Evolutionary conservation across 371 early-diverging fungal species (phyloP).

Genomic region (Mortierella sp.): DNA sequence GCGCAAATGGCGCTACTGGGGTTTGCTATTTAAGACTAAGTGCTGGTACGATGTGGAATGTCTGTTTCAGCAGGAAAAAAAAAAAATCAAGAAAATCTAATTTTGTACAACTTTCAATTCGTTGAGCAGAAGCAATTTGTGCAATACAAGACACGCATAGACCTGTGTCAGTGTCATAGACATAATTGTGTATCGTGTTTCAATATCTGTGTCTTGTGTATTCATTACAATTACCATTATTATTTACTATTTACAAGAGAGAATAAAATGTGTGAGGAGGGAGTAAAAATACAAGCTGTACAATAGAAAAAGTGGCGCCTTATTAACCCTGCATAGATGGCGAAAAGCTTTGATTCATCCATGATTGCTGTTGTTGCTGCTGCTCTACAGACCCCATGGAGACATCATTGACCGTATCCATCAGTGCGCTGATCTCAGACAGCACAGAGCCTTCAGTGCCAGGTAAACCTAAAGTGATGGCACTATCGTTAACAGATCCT

Average conservation of each 20-base stretch:
- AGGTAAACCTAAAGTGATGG: neutral
- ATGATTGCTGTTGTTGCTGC: constrained; percentile 18
- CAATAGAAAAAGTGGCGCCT: neutral
- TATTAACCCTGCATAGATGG: constrained; percentile 29
- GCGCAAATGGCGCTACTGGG: neutral
- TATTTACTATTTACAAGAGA: neutral
- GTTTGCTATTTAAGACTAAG: neutral
- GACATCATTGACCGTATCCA: constrained; percentile 11
- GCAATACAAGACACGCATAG: constrained; percentile 1
- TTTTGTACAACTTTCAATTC: neutral
- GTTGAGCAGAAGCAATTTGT: neutral
- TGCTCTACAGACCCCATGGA: constrained; percentile 14
- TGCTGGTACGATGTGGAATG: neutral
- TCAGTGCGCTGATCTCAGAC: constrained; percentile 1
- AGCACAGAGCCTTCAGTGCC: neutral
- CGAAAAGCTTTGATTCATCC: constrained; percentile 19
- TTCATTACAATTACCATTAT: neutral
- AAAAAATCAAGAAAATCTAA: neutral
- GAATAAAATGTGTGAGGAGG: neutral
- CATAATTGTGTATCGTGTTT: neutral
- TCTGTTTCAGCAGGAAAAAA: neutral
- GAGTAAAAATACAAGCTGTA: constrained; percentile 5
- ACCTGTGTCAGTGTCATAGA: neutral
- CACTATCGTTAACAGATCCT: neutral
- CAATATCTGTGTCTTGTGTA: neutral